Evolutionary conservation across 2,329 filamentous ascomycete species (phyloP).

Genomic region (Sphaerostilbella broomeana): DNA sequence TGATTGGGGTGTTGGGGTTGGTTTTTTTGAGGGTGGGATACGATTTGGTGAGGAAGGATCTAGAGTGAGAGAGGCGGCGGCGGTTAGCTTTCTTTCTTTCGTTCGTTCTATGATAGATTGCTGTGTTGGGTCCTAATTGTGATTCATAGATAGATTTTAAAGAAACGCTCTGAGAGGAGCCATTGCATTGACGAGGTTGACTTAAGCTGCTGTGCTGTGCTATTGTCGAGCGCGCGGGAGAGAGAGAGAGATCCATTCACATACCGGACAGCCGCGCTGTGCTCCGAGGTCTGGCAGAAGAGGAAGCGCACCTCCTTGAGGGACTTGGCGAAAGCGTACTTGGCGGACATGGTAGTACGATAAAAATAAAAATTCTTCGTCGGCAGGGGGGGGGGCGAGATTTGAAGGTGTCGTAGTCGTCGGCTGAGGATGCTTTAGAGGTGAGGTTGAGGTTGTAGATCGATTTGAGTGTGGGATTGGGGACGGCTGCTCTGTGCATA

Average conservation of each 20-base stretch:
- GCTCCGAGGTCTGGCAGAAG: constrained; percentile 90
- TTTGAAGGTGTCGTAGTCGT: too few relatives aligned
- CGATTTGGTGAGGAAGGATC: constrained; percentile 80
- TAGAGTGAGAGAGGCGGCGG: constrained; percentile 31
- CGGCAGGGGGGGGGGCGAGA: background rate
- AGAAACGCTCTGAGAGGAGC: too few relatives aligned
- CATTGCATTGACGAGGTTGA: too few relatives aligned
- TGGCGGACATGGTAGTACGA: constrained; percentile 65
- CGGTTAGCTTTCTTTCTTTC: background rate
- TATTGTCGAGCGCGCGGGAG: background rate
- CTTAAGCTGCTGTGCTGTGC: background rate
- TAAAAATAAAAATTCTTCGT: background rate
- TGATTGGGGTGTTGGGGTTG: constrained; percentile 88
- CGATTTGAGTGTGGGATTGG: too few relatives aligned
- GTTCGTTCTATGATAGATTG: background rate
- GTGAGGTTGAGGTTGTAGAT: too few relatives aligned
- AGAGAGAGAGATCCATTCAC: constrained; percentile 20
- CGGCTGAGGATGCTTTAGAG: too few relatives aligned
- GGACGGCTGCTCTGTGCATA: background rate
- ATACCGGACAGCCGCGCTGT: constrained; percentile 83
- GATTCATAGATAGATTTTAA: background rate
- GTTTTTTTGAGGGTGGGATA: constrained; percentile 99
- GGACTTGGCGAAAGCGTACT: constrained; percentile 83
- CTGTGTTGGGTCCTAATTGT: background rate
- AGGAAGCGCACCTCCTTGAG: constrained; percentile 96